Conservation (phyloP, 495 filamentous ascomycete species). For the Podospora pseudopauciseta region DNA sequence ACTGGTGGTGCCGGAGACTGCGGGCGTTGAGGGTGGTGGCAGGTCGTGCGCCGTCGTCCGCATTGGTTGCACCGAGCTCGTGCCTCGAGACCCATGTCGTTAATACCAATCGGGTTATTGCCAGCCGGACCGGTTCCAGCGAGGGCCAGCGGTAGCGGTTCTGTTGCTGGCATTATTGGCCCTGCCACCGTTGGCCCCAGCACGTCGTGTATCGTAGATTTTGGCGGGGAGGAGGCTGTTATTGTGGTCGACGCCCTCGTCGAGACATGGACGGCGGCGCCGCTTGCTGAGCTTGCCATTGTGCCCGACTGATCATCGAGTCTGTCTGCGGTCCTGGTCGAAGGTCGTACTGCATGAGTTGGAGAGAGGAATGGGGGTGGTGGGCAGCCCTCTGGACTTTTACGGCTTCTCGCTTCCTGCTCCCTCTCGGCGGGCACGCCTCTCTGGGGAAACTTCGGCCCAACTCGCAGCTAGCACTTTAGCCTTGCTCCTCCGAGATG, state of each 20-base stretch:
- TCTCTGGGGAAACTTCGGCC: constrained; percentile 10
- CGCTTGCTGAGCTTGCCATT: constrained; percentile 28
- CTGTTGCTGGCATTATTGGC: background rate
- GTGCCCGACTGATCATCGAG: constrained; percentile 29
- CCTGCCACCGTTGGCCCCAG: background rate
- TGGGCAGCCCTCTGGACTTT: background rate
- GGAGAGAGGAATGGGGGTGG: constrained; percentile 4
- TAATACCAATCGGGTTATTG: constrained; percentile 15
- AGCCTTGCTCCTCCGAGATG: constrained; percentile 6
- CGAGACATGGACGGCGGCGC: constrained; percentile 26
- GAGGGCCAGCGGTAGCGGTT: constrained; percentile 6
- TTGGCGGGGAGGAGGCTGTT: background rate
- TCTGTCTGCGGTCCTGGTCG: constrained; percentile 9
- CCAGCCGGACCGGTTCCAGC: background rate
- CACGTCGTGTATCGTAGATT: background rate
- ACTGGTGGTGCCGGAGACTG: constrained; percentile 9
- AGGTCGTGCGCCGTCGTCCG: constrained; percentile 30
- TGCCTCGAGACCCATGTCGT: constrained; percentile 28
- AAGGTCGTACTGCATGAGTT: constrained; percentile 6
- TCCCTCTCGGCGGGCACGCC: background rate
- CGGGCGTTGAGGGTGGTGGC: constrained; percentile 24
- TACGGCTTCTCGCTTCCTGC: constrained; percentile 6
- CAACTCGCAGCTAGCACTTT: constrained; percentile 6
- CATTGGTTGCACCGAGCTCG: constrained; percentile 34
- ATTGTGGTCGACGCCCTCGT: constrained; percentile 21